Evolutionary conservation across 73 alveolate species (phyloP).

Genomic region (Diophrys sp.): DNA sequence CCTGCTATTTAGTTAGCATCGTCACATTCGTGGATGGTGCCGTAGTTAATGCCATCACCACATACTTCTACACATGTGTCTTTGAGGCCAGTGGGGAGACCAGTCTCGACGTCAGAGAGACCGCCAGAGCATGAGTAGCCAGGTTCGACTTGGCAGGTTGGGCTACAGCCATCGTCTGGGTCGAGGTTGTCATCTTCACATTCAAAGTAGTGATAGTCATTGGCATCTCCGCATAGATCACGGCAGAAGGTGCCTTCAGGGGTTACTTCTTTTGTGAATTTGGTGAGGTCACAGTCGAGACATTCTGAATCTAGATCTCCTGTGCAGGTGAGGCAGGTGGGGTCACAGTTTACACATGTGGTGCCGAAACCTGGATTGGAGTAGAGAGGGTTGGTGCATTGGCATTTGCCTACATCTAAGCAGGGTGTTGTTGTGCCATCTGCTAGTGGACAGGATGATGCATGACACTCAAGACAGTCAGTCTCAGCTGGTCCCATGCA

Average conservation of each 20-base stretch:
- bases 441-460: neutral
- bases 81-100: neutral
- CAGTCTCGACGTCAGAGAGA: neutral
- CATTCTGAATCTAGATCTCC: neutral
- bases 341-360: neutral
- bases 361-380: neutral
- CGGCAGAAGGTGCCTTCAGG: neutral
- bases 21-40: neutral
- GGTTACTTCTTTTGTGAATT: neutral
- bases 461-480: neutral
- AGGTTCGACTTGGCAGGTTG: neutral
- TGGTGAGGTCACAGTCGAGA: neutral
- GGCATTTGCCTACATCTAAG: neutral
- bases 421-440: neutral
- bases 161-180: neutral
- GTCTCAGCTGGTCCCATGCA: neutral
- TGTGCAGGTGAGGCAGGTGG: neutral
- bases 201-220: neutral
- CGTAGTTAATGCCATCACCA: conserved; percentile 1
- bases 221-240: neutral
- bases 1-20: neutral
- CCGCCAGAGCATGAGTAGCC: conserved; percentile 3
- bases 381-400: neutral
- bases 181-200: conserved; percentile 2
- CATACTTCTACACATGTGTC: neutral